Base-by-base conservation (phyloP, 768 basidiomycete species). In the Pholiota conissans region DNA sequence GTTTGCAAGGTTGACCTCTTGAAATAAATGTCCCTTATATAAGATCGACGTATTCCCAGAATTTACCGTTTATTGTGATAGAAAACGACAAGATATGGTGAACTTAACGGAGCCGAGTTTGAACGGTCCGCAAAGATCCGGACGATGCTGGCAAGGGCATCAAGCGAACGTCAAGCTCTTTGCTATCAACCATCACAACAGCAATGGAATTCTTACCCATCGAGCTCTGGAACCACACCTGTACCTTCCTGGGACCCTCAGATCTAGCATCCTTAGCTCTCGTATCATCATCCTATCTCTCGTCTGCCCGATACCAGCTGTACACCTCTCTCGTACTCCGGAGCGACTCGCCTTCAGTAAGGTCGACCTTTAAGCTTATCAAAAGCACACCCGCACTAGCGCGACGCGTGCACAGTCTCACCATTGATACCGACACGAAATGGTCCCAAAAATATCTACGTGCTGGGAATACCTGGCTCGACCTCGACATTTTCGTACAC, bases 161-260 rank as follows among this genome's bases (percentile, higher is more conserved):
- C n/a, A n/a, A n/a, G n/a, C n/a, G n/a, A n/a, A n/a, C n/a, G n/a
- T n/a, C n/a, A n/a, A n/a, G n/a, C n/a, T 27, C 51, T 29, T 37
- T 52, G 26, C 8, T 26, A 27, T 39, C 40, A 29, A 26, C 52
- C 20, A 16, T 35, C 52, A 47, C 39, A 20, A n/a, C 37, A 52
- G 29, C 27, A 11, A 57, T 57, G 49, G 30, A 52, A 14, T 4
- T 1, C 9, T 39, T 57, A 29, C 49, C 50, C 42, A 20, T 11
- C 24, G 56, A 52, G 24, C 50, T 57, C 7, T 32, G 29, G 49
- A 46, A n/a, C 49, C 50, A 52, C 26, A 52, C 42, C 29, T 57
- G 56, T 24, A 30, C 50, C 11, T 52, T 57, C 32, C 56, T 57
- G 5, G 40, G 18, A 7, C 39, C 16, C 16, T 24, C 50, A 5